Evolutionary conservation across 208 protist species (phyloP).

Genomic region (Trypanosoma lewisi): DNA sequence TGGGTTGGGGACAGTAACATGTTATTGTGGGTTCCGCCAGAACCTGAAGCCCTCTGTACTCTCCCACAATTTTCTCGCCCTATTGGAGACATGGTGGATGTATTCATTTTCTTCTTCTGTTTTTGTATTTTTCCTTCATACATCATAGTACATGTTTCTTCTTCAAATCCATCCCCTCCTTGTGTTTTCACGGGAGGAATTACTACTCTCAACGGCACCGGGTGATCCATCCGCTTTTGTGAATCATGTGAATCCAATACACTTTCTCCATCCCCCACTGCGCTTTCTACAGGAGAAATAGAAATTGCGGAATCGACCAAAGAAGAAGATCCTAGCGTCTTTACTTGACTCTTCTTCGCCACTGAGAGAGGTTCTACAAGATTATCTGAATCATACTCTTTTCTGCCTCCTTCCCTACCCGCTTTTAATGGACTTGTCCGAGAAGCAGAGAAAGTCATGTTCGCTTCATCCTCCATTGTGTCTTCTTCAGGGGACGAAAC

Average conservation of each 20-base stretch:
- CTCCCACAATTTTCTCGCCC: not conserved
- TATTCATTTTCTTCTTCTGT: not conserved
- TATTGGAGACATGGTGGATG: not conserved
- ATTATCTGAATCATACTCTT: not conserved
- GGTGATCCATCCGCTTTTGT: not conserved
- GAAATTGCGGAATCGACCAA: not conserved
- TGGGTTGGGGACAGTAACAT: not conserved
- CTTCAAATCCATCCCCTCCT: not conserved
- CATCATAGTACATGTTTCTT: no score
- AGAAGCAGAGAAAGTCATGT: not conserved
- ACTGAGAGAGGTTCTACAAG: not conserved
- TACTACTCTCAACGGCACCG: not conserved
- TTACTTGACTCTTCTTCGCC: not conserved
- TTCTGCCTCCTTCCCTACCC: not conserved
- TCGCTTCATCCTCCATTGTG: not conserved
- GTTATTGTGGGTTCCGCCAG: not conserved
- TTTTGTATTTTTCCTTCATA: not conserved
- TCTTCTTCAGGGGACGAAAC: not conserved
- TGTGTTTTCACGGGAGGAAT: not conserved
- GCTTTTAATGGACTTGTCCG: not conserved
- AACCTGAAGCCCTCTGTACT: not conserved
- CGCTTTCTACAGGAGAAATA: constrained; percentile 17
- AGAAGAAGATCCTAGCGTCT: not conserved
- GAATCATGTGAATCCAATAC: not conserved
- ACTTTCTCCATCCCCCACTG: constrained; percentile 11